Base-by-base conservation (phyloP, 129 eudicot genomes). In the sunflower (Helianthus annuus) region DNA sequence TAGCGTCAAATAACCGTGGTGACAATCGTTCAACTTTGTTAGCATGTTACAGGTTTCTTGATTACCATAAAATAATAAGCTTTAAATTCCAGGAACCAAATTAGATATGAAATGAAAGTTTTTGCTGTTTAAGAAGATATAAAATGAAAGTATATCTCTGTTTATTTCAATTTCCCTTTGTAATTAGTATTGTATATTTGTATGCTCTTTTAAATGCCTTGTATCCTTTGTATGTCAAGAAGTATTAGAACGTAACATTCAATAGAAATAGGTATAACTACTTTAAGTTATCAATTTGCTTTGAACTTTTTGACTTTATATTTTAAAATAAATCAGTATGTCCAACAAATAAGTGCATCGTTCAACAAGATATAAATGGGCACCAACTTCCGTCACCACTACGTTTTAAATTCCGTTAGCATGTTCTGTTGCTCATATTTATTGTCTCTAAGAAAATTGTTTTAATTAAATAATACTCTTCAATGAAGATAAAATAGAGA, bases 91-190 rank as follows among this genome's bases (percentile, higher is more conserved):
- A 53, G 55, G 16, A 15, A 51, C 19, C 55, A 51, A 51, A 51
- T 1, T 16, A 53, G 27, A 15, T 53, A 53, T 53, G 27, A 53
- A 53, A n/a, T 15, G 59, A 66, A 45, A 66, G 16, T 12, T 40
- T 40, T 8, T 40, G 45, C 45, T 4, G 45, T 5, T 40, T 5
- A 40, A 40, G 6, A 40, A 40, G 45, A 40, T 63, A 38, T 17
- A 38, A 63, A 63, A 46, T 63, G 19, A 66, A 45, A 46, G 16
- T 12, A 66, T 27, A 27, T 66, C 14, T 16, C 17, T 66, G 48
- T 19, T 66, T 66, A 46, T 46, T 19, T 27, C 71, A 46, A 8
- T 46, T 14, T 22, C 5, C 38, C 9, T 0, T 22, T 56, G 36
- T 22, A 56, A 56, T 56, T 56, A 22, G 36, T 56, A 56, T 27